These are phyloP conservation scores for Atkinsonella hypoxylon DNA, from an alignment of 2,329 filamentous ascomycete genomes.

Conservation along the genomic window DNA sequence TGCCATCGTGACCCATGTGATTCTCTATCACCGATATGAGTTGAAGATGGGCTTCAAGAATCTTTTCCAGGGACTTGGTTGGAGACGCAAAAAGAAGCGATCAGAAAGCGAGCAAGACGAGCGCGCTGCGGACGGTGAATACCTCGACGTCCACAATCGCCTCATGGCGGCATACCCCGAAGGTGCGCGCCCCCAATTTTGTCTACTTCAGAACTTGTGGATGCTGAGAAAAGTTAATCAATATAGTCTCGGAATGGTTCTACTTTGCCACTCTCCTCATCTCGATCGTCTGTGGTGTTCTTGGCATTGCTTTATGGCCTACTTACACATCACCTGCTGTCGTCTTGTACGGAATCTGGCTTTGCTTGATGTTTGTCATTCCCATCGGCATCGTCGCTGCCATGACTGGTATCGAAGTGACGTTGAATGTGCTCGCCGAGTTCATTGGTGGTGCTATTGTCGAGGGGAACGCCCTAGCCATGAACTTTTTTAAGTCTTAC, in stretches of 20 bases:
- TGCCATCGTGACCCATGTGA: constrained; percentile 26
- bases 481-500: constrained; percentile 35
- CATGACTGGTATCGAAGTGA: constrained; percentile 29
- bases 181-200: not conserved
- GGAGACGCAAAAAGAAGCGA: constrained; percentile 14
- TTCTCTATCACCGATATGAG: constrained; percentile 27
- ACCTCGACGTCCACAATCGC: constrained; percentile 29
- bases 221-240: too few relatives aligned
- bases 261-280: constrained; percentile 23
- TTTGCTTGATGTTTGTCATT: constrained; percentile 30
- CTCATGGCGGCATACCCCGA: constrained; percentile 35
- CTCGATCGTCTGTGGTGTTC: constrained; percentile 23
- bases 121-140: constrained; percentile 7
- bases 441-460: constrained; percentile 32
- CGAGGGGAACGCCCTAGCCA: constrained; percentile 31
- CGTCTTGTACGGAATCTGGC: constrained; percentile 29
- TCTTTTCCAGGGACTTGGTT: constrained; percentile 15
- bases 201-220: too few relatives aligned
- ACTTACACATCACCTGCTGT: constrained; percentile 30
- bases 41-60: constrained; percentile 25
- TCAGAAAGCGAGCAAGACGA: constrained; percentile 2
- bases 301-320: constrained; percentile 25
- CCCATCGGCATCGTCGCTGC: constrained; percentile 32
- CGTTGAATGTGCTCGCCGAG: constrained; percentile 34
- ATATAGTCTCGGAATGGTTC: constrained; percentile 33